These are phyloP conservation scores for Millerozyma acaciae DNA, from an alignment of 805 yeast genomes.

Conservation along the genomic window DNA sequence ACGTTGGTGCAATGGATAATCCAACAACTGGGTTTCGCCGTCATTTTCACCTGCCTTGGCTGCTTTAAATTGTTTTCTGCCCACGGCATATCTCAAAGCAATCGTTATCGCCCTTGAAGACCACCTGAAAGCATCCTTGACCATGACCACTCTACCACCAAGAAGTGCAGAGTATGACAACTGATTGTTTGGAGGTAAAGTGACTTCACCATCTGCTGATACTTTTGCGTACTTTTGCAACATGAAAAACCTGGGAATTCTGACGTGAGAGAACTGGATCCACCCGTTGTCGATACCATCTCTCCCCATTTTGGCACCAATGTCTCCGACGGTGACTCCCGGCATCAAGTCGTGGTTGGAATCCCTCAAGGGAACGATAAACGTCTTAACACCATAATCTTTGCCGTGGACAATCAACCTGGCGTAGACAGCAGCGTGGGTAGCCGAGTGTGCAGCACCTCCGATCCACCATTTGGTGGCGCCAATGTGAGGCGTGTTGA, in stretches of 20 bases:
- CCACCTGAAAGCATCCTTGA: conserved; percentile 71
- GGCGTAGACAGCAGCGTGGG: conserved; percentile 77
- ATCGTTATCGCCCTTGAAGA: conserved; percentile 75
- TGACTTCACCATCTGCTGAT: conserved; percentile 59
- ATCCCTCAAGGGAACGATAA: conserved; percentile 86
- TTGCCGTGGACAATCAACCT: conserved; percentile 71
- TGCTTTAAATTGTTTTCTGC: conserved; percentile 74
- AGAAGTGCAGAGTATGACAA: conserved; percentile 80
- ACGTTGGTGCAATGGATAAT: conserved; percentile 83
- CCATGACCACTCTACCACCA: conserved; percentile 87
- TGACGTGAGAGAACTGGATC: conserved; percentile 80
- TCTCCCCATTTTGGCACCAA: conserved; percentile 91
- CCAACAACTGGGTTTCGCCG: conserved; percentile 64
- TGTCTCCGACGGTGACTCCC: conserved; percentile 81
- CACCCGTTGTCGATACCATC: conserved; percentile 94
- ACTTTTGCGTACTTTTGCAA: conserved; percentile 71
- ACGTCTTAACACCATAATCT: conserved; percentile 86
- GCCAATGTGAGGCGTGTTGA: conserved; percentile 81
- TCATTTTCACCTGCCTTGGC: conserved; percentile 27
- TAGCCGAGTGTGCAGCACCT: conserved; percentile 91
- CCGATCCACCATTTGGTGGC: conserved; percentile 99
- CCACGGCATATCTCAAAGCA: conserved; percentile 81
- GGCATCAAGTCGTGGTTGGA: conserved; percentile 63
- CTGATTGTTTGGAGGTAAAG: conserved; percentile 77
- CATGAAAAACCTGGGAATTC: conserved; percentile 78